These are phyloP conservation scores for Scleroderma bovista DNA, from an alignment of 768 basidiomycete species.

Conservation along the genomic window DNA sequence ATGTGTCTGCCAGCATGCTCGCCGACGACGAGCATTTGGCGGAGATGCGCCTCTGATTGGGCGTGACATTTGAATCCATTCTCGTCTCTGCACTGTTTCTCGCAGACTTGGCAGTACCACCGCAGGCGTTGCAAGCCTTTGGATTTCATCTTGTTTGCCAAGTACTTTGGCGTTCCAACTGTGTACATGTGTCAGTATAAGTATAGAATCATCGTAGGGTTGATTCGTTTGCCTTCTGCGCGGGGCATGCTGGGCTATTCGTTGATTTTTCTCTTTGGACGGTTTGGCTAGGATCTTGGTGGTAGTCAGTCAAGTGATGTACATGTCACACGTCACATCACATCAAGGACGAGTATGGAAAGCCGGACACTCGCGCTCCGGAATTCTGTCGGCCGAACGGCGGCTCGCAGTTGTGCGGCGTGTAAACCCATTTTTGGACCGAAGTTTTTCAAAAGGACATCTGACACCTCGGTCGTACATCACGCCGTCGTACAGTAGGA, in stretches of 20 bases:
- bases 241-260: conserved; percentile 58
- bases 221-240: conserved; percentile 57
- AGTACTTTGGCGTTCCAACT: conserved; percentile 86
- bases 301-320: neutral
- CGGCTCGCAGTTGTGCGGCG: too few relatives aligned
- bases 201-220: too few relatives aligned
- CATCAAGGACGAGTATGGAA: too few relatives aligned
- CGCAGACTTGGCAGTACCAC: conserved; percentile 99
- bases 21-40: conserved; percentile 97
- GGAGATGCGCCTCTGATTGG: conserved; percentile 81
- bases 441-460: too few relatives aligned
- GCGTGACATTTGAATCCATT: conserved; percentile 98
- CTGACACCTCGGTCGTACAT: too few relatives aligned
- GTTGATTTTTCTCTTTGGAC: neutral
- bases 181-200: neutral
- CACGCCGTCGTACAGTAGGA: too few relatives aligned
- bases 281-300: neutral
- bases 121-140: conserved; percentile 93
- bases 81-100: conserved; percentile 98
- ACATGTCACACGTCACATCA: conserved; percentile 7
- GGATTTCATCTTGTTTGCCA: conserved; percentile 96
- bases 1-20: conserved; percentile 93
- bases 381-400: too few relatives aligned
- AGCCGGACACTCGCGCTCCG: too few relatives aligned
- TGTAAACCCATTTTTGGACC: too few relatives aligned